These are phyloP conservation scores for Eucalyptus caleyi DNA, from an alignment of 345 rosid species.

Conservation along the genomic window DNA sequence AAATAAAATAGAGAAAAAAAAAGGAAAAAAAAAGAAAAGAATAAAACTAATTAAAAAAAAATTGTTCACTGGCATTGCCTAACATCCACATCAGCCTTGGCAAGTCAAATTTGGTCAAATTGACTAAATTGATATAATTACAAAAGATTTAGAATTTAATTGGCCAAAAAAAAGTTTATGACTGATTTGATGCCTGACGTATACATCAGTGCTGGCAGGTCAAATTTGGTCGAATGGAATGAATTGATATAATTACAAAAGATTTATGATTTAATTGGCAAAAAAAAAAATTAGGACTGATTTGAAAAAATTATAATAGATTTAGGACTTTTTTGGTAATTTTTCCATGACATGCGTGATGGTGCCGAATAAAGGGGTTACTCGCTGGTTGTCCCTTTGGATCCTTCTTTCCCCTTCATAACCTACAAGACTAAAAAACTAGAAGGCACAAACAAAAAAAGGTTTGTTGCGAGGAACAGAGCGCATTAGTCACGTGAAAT, in stretches of 20 bases:
- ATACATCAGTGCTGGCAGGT: accelerated
- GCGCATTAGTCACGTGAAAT: not conserved
- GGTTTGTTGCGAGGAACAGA: not conserved
- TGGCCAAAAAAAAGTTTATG: too few species aligned
- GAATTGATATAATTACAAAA: too few species aligned
- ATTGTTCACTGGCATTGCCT: accelerated
- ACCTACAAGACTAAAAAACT: not conserved
- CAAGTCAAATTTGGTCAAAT: accelerated
- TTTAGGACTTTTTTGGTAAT: too few species aligned
- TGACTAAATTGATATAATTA: too few species aligned
- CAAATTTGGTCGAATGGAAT: accelerated
- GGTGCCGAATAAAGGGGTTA: not conserved
- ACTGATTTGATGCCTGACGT: accelerated
- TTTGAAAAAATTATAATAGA: too few species aligned
- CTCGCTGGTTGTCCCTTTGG: not conserved
- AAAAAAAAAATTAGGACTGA: too few species aligned
- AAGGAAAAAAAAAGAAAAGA: too few species aligned
- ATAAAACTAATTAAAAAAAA: too few species aligned
- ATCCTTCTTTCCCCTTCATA: not conserved
- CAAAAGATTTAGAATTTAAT: too few species aligned
- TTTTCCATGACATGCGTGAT: not conserved
- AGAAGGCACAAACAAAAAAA: not conserved
- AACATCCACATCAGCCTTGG: accelerated
- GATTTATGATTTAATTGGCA: too few species aligned
- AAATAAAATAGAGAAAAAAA: too few species aligned